Evolutionary conservation across 2,329 filamentous ascomycete species (phyloP), one percentile per base, ranked within the genome.

Genomic region (Shiraia sp.): DNA sequence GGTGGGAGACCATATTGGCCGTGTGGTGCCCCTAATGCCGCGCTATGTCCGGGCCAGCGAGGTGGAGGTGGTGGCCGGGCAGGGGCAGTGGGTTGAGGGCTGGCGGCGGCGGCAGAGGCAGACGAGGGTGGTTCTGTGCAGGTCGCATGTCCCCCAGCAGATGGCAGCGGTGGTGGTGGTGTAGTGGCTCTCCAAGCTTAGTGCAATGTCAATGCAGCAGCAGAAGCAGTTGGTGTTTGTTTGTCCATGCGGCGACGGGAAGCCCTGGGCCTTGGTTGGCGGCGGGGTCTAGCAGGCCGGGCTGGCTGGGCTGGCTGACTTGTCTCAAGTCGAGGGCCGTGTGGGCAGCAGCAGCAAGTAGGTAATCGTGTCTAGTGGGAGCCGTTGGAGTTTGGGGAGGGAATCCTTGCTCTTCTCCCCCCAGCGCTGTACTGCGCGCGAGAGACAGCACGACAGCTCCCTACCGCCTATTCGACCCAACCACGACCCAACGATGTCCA

Each of bases 1-100:
- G 47, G 40, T 62, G 49, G 40, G 56, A 59, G 42, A 61, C 59
- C 59, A 63, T 63, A 13, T 19, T 47, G 24, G 29, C 33, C 22
- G 24, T 46, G 15, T 28, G 23, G 35, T 32, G 40, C 40, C 40
- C 29, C 28, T 40, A 40, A 19, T 27, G 31, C 38, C 24, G 38
- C 9, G 31, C 10, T 14, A 13, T 25, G 26, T 14, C 19, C 32
- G 25, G 9, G 25, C 30, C 14, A 13, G 36, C 36, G 27, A 17
- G 30, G 4, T 23, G n/a, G 27, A 17, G 30, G 4, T 23, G n/a
- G 36, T 14, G 22, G 35, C 19, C 8, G 19, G 8, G 19, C 19
- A 40, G 40, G 29, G 40, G 42, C 42, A 45, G 49, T 44, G 46
- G 41, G 42, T 28, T 55, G 13, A 27, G 42, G 42, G 46, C 19